These are phyloP conservation scores for Melampsora larici-populina DNA, from an alignment of 1,284 basidiomycete genomes.

Conservation along the genomic window DNA sequence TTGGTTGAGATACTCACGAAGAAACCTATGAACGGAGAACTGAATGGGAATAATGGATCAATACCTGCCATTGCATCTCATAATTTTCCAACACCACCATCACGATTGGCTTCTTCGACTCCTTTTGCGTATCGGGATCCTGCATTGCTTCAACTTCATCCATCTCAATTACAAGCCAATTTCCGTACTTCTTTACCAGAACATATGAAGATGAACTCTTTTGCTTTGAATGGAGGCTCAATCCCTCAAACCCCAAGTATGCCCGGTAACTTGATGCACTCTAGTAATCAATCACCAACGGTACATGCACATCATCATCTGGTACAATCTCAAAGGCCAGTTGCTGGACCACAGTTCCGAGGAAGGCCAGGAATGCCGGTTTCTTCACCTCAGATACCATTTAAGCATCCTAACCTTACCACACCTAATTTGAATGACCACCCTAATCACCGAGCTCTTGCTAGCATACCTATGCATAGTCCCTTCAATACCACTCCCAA, in stretches of 20 bases:
- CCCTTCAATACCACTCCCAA: not conserved
- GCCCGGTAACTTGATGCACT: not conserved
- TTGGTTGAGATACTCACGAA: not conserved
- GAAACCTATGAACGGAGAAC: not conserved
- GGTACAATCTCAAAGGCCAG: not conserved
- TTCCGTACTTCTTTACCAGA: not conserved
- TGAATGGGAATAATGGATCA: not conserved
- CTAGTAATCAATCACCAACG: not conserved
- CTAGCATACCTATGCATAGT: not conserved
- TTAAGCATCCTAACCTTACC: not conserved
- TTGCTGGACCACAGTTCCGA: not conserved
- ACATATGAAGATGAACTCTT: no score
- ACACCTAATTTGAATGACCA: not conserved
- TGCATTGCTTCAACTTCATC: not conserved
- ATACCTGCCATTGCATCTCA: not conserved
- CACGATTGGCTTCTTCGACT: not conserved
- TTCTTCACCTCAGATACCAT: not conserved
- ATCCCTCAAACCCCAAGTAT: not conserved
- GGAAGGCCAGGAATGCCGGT: not conserved
- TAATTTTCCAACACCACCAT: not conserved
- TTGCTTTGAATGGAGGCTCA: not conserved
- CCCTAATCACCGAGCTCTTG: conserved; percentile 7
- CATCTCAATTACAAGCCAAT: not conserved
- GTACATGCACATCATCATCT: not conserved
- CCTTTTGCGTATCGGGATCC: not conserved